phyloP scores from a whole-genome alignment of 257 asterid genomes.

The Echium plantagineum region DNA sequence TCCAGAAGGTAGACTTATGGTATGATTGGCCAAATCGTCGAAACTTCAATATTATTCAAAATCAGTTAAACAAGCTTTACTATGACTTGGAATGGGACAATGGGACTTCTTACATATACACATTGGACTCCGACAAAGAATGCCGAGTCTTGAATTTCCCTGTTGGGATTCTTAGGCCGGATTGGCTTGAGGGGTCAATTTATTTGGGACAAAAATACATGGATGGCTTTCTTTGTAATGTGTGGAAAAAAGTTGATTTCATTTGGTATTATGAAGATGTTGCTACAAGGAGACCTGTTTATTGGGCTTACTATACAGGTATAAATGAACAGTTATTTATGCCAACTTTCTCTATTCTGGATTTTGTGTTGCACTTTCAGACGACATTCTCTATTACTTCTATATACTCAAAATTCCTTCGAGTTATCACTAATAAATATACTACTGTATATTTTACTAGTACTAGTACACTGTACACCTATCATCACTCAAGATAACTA shows the following conservation, averaged over 20 bases:
- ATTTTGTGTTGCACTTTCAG: too few relatives aligned
- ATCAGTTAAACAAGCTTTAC: slow-evolving; percentile 43
- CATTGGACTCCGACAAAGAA: slow-evolving; percentile 33
- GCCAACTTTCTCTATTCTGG: too few relatives aligned
- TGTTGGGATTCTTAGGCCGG: slow-evolving; percentile 60
- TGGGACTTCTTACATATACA: slow-evolving; percentile 57
- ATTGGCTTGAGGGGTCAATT: slow-evolving; percentile 48
- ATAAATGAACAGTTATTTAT: too few relatives aligned
- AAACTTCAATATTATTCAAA: slow-evolving; percentile 59
- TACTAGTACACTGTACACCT: too few relatives aligned
- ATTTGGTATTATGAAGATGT: slow-evolving; percentile 68
- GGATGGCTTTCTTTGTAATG: slow-evolving; percentile 70
- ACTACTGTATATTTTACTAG: too few relatives aligned
- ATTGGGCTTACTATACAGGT: slow-evolving; percentile 51
- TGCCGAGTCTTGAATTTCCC: slow-evolving; percentile 30
- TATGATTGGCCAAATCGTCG: slow-evolving; percentile 64
- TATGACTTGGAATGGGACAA: slow-evolving; percentile 63
- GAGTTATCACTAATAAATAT: too few relatives aligned
- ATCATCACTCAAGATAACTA: neutral
- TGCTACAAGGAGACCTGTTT: slow-evolving; percentile 49
- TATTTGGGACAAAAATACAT: slow-evolving; percentile 37
- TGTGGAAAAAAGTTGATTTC: slow-evolving; percentile 67
- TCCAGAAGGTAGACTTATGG: slow-evolving; percentile 46
- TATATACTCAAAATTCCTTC: too few relatives aligned
- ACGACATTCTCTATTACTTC: too few relatives aligned